Percentiles rank a stretch among this genome's conserved stretches.
phyloP scores from a whole-genome alignment of 1,284 basidiomycete genomes.

The Neonothopanus nambi region DNA sequence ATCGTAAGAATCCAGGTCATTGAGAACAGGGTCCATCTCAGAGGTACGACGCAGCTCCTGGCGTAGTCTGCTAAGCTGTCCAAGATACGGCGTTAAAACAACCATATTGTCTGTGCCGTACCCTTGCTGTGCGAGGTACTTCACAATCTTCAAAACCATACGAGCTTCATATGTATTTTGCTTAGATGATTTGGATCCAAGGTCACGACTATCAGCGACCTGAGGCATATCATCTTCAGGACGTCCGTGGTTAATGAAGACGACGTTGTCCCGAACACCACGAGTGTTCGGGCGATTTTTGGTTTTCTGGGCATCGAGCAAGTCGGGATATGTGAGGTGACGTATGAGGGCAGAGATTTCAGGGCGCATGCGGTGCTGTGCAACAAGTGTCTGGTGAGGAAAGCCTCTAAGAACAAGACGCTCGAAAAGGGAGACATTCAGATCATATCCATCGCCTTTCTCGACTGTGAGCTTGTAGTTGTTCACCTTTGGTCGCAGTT shows the following conservation, averaged over 20 bases:
- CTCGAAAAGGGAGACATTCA: constrained; percentile 67
- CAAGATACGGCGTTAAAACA: constrained; percentile 66
- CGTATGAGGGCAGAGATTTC: constrained; percentile 64
- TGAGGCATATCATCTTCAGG: constrained; percentile 50
- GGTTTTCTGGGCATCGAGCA: constrained; percentile 53
- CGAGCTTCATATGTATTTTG: constrained; percentile 56
- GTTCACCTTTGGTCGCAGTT: constrained; percentile 69
- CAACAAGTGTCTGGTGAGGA: constrained; percentile 54
- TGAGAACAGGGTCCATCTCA: constrained; percentile 58
- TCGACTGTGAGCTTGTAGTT: constrained; percentile 61
- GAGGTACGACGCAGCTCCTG: constrained; percentile 33
- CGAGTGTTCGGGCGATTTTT: constrained; percentile 47
- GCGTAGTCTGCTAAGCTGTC: constrained; percentile 56
- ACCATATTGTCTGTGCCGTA: constrained; percentile 61
- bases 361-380: constrained; percentile 70
- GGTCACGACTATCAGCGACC: constrained; percentile 45
- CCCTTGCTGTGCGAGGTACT: constrained; percentile 66
- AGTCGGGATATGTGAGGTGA: constrained; percentile 61
- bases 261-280: constrained; percentile 55
- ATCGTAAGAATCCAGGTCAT: constrained; percentile 61
- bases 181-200: constrained; percentile 53
- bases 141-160: constrained; percentile 66
- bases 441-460: constrained; percentile 62
- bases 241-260: constrained; percentile 60
- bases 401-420: constrained; percentile 62